Percentiles rank a stretch among this genome's conserved stretches.
These are phyloP conservation scores for Neurospora sp. DNA, from an alignment of 2,329 filamentous ascomycete species.

Conservation along the genomic window DNA sequence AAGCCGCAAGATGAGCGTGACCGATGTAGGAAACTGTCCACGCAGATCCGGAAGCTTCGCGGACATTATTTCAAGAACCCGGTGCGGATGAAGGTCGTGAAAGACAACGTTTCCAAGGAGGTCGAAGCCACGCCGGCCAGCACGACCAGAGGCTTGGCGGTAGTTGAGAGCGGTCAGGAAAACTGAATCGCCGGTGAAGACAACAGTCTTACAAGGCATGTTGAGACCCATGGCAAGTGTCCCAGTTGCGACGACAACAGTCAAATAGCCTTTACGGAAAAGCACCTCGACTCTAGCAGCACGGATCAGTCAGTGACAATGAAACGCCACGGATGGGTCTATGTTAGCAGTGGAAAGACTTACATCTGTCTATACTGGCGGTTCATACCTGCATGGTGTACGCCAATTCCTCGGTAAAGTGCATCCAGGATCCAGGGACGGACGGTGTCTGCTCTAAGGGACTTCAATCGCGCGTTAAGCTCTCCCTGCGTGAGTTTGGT, in stretches of 20 bases:
- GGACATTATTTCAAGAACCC: slow-evolving; percentile 60
- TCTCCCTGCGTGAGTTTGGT: slow-evolving; percentile 50
- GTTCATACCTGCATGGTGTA: slow-evolving; percentile 76
- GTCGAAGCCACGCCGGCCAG: slow-evolving; percentile 72
- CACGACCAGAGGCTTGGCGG: slow-evolving; percentile 66
- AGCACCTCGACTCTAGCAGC: slow-evolving; percentile 53
- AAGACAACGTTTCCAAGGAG: slow-evolving; percentile 75
- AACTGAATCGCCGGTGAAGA: slow-evolving; percentile 65
- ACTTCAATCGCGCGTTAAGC: slow-evolving; percentile 41
- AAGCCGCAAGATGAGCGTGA: slow-evolving; percentile 59
- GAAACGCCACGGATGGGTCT: background rate
- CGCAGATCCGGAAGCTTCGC: slow-evolving; percentile 64
- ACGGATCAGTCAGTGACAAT: background rate
- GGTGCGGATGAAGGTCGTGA: slow-evolving; percentile 50
- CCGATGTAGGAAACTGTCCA: slow-evolving; percentile 71
- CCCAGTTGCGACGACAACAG: slow-evolving; percentile 64
- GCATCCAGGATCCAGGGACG: slow-evolving; percentile 46
- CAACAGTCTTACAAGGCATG: slow-evolving; percentile 74
- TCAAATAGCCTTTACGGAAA: slow-evolving; percentile 62
- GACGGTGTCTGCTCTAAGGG: slow-evolving; percentile 42
- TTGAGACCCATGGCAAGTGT: slow-evolving; percentile 72
- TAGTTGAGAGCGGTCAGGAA: slow-evolving; percentile 69
- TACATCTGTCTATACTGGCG: slow-evolving; percentile 60
- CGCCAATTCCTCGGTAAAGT: slow-evolving; percentile 58
- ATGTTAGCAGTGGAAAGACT: slow-evolving; percentile 16